Percentiles rank a stretch among this genome's conserved stretches.
phyloP scores from a whole-genome alignment of 305 asterid genomes.

The Fraxinus paxiana region DNA sequence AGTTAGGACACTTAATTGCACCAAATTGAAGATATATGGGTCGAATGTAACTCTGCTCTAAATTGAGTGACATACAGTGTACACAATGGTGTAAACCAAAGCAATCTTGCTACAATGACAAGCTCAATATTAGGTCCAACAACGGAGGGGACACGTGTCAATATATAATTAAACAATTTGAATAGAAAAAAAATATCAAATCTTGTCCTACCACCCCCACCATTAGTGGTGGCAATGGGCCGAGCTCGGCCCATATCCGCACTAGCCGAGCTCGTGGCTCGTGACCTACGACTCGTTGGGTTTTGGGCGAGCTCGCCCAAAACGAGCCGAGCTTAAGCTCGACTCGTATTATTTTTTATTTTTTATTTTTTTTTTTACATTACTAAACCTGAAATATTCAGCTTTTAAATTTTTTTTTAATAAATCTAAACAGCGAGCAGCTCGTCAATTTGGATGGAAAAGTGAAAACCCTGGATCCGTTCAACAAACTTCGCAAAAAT shows the following conservation, averaged over 20 bases:
- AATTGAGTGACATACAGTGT: background rate
- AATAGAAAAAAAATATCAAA: background rate
- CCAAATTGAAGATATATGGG: background rate
- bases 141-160: background rate
- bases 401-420: too few relatives aligned
- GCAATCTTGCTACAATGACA: background rate
- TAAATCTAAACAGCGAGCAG: too few relatives aligned
- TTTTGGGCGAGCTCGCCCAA: too few relatives aligned
- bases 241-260: too few relatives aligned
- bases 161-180: too few relatives aligned
- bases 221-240: too few relatives aligned
- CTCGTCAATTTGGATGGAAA: background rate
- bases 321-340: too few relatives aligned
- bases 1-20: background rate
- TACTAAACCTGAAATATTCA: too few relatives aligned
- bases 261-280: too few relatives aligned
- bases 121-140: background rate
- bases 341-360: too few relatives aligned
- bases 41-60: background rate
- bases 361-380: too few relatives aligned
- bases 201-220: background rate
- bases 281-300: too few relatives aligned
- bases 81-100: background rate
- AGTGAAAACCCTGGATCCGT: background rate
- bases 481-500: background rate